Percentiles rank a stretch among this genome's conserved stretches.
Conservation (phyloP, 2,329 filamentous ascomycete genomes). For the Sordariomycetes sp. region DNA sequence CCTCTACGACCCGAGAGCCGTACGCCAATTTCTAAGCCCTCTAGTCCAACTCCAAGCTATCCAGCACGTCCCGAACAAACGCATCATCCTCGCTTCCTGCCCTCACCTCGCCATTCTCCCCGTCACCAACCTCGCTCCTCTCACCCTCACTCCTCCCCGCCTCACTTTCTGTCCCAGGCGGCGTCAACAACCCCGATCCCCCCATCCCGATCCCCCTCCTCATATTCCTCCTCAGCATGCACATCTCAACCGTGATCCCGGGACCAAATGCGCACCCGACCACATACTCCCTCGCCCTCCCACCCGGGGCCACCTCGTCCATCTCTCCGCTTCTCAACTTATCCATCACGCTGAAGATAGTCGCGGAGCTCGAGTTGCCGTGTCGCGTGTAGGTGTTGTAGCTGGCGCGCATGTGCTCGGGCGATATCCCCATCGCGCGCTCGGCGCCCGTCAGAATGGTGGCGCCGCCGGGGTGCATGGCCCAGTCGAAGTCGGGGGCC, state of each 20-base stretch:
- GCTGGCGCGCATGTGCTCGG: constrained; percentile 56
- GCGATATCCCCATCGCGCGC: constrained; percentile 37
- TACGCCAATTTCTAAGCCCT: not conserved
- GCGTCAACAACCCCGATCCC: constrained; percentile 29
- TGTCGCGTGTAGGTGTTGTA: constrained; percentile 56
- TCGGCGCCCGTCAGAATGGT: constrained; percentile 54
- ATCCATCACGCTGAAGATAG: constrained; percentile 55
- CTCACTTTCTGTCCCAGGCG: constrained; percentile 41
- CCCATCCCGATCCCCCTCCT: constrained; percentile 6
- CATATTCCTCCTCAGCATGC: constrained; percentile 38
- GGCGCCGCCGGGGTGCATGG: constrained; percentile 56
- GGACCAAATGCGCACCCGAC: constrained; percentile 59
- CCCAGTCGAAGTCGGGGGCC: constrained; percentile 56
- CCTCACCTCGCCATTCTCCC: constrained; percentile 6
- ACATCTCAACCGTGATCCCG: constrained; percentile 56
- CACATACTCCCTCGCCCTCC: constrained; percentile 39
- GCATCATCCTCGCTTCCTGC: not conserved
- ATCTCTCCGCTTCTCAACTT: constrained; percentile 45
- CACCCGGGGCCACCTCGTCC: constrained; percentile 38
- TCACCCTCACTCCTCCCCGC: constrained; percentile 30
- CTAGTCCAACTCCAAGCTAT: constrained; percentile 12
- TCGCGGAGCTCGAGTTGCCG: constrained; percentile 58
- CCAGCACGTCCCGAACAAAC: constrained; percentile 11
- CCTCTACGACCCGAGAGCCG: not conserved
- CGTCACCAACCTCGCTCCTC: constrained; percentile 13